phyloP scores from a whole-genome alignment of 2,329 filamentous ascomycete genomes.

The Zymoseptoria brevis region DNA sequence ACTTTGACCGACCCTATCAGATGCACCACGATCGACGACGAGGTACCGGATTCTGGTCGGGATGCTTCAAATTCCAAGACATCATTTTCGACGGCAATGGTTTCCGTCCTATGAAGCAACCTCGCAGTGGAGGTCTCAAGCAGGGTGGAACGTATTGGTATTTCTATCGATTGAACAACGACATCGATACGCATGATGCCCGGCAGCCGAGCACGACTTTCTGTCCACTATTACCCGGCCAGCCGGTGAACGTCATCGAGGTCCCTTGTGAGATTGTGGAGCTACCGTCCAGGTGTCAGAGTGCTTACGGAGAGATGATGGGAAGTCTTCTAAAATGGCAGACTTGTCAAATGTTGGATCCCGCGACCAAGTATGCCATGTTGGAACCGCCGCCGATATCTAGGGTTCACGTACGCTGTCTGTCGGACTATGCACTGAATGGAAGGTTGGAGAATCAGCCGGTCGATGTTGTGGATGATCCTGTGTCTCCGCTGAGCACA shows the following conservation, averaged over 20 bases:
- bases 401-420: conserved; percentile 23
- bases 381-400: conserved; percentile 25
- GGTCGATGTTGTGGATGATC: conserved; percentile 5
- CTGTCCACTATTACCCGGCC: conserved; percentile 82
- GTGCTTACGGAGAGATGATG: conserved; percentile 24
- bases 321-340: conserved; percentile 15
- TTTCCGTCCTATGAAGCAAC: conserved; percentile 43
- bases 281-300: conserved; percentile 21
- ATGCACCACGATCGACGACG: conserved; percentile 75
- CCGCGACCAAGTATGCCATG: conserved; percentile 20
- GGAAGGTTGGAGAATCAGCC: conserved; percentile 18
- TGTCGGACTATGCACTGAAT: conserved; percentile 25
- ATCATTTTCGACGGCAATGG: conserved; percentile 72
- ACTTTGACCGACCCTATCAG: conserved; percentile 68
- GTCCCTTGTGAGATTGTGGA: conserved; percentile 58
- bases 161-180: conserved; percentile 83
- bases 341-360: conserved; percentile 22
- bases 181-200: conserved; percentile 67
- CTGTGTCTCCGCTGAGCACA: conserved; percentile 6
- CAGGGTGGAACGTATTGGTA: conserved; percentile 96
- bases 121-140: conserved; percentile 70
- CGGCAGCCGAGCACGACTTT: conserved; percentile 63
- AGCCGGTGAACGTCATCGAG: conserved; percentile 74
- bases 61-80: conserved; percentile 75
- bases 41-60: conserved; percentile 71